phyloP scores from a whole-genome alignment of 176 grass and related monocot genomes.

The Rhynchospora pubera region DNA sequence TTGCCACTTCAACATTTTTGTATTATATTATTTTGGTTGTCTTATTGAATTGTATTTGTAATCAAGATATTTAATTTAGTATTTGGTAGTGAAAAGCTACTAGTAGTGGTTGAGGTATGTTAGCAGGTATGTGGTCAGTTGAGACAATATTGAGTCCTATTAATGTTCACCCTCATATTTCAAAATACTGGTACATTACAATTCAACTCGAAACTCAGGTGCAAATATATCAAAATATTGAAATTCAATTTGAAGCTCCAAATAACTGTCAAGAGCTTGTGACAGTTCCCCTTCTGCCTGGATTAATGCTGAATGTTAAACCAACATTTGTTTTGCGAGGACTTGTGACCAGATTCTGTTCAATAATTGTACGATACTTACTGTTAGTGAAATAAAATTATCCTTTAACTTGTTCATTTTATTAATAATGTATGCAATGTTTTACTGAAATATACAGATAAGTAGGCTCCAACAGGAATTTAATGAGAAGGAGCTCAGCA shows the following conservation, averaged over 20 bases:
- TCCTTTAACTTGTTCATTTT: neutral
- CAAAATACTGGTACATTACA: neutral
- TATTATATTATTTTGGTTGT: neutral
- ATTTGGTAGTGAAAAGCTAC: neutral
- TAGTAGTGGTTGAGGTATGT: neutral
- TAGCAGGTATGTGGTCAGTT: too few species aligned
- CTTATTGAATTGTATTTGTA: neutral
- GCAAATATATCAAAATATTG: neutral
- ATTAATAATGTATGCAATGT: neutral
- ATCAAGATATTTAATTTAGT: neutral
- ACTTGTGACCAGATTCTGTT: neutral
- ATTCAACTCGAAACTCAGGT: neutral
- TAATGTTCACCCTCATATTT: neutral
- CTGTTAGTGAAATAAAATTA: neutral
- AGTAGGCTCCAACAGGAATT: slow-evolving; percentile 64
- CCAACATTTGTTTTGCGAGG: neutral
- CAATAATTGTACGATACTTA: neutral
- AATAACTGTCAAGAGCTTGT: neutral
- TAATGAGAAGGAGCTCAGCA: slow-evolving; percentile 61
- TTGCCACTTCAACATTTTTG: neutral
- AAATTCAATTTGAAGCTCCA: neutral
- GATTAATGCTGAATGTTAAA: neutral
- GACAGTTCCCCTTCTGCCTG: neutral
- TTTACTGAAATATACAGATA: slow-evolving; percentile 41
- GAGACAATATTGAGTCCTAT: neutral